Evolutionary conservation across 176 grass and related monocot genomes (phyloP), one percentile per base, ranked within the genome.

Genomic region (Bonia amplexicaulis): DNA sequence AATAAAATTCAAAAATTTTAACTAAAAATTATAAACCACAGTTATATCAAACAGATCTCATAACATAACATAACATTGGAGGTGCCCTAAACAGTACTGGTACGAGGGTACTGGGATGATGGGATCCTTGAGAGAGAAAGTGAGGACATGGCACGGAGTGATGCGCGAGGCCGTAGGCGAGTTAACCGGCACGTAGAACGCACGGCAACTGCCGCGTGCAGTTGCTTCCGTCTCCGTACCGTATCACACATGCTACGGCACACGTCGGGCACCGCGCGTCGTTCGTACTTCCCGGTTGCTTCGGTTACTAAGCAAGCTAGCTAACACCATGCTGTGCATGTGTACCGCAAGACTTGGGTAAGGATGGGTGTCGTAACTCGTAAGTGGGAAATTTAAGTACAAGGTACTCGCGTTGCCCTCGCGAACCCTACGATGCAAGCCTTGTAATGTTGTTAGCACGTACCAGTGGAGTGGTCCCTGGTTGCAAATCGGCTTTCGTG

Each of bases 201-300:
- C 81, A 52, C 81, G 81, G 54, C 57, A 58, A 23, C 1, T 16
- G 76, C 54, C 10, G 76, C 57, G 84, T 73, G 68, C 77, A 5
- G 35, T 13, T 5, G 66, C 8, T 42, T 19, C 48, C 4, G 4
- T 37, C 14, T 1, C 20, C 66, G 79, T 57, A 27, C 48, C 65
- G 48, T 81, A 31, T 12, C 63, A 9, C 77, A 22, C 15, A 6
- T 12, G 5, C 77, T 12, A 42, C 79, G 31, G 78, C 78, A 27
- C 65, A 41, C 41, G 78, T 49, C 48, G 20, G 31, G 3, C 79
- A 70, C 62, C 13, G 44, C n/a, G 23, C 13, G 70, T 41, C 45
- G 45, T 84, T 27, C 31, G 29, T 84, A 78, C 63, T 10, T 69
- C 25, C 23, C 23, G 63, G 0, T 15, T 9, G 12, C 13, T 35